Evolutionary conservation across 2,329 filamentous ascomycete species (phyloP), one percentile per base, ranked within the genome.

Genomic region (Colletotrichum lentis): DNA sequence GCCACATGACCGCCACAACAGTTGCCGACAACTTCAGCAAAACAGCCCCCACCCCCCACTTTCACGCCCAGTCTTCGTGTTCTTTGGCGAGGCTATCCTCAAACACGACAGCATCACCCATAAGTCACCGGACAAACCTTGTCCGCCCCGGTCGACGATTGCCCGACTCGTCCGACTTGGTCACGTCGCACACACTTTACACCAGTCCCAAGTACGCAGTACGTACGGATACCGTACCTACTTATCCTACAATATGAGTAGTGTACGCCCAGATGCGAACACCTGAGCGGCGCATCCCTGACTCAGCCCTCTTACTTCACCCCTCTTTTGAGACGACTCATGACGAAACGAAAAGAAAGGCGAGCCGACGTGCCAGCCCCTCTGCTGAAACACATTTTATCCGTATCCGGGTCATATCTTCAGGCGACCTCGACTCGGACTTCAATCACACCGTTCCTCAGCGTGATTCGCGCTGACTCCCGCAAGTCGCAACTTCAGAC

Each of bases 81-180:
- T 20, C 5, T 22, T 39, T 49, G 2, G 56, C 46, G 47, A 54
- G 58, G 58, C 62, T 37, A 47, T 41, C 43, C 57, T 62, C 49
- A 66, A 62, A 62, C 58, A 50, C 44, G 20, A 47, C 22, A 24
- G 41, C 41, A 62, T 39, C 49, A 31, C 20, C 49, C 47, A 41
- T 50, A 68, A 65, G 49, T 52, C 55, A 18, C 62, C 55, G 65
- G 60, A 39, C 56, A 65, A 58, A 57, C 62, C 52, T 68, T 65
- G 39, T 24, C 27, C 52, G 52, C 44, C 37, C 44, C 39, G 46
- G 44, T 46, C 37, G 62, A 52, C 37, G 44, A 16, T 18, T 50
- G 18, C 37, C 54, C 14, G 31, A 43, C 50, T 54, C 61, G 65
- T 54, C 53, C 49, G 27, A 18, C 44, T 27, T 64, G 39, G 24